Evolutionary conservation across 2,329 filamentous ascomycete genomes (phyloP).

Genomic region (Cytospora chrysosperma): DNA sequence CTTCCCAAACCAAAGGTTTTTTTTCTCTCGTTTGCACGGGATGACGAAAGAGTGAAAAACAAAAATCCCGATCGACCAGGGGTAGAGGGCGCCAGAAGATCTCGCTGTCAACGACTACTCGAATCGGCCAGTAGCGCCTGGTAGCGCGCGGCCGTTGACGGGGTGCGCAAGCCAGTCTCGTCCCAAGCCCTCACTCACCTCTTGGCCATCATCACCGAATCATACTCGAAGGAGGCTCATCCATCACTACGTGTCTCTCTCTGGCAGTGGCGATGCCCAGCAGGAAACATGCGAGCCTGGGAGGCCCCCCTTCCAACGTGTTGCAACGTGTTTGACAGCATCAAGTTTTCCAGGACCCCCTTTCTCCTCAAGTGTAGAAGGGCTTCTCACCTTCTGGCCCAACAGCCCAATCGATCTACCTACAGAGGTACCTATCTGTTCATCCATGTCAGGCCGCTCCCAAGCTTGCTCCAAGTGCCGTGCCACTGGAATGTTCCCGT

Average conservation of each 20-base stretch:
- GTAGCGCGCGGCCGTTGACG: not conserved
- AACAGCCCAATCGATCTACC: not conserved
- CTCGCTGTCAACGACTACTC: no score
- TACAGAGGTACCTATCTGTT: no score
- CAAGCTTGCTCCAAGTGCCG: not conserved
- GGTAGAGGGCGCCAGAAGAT: not conserved
- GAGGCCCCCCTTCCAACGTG: not conserved
- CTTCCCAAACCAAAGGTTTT: no score
- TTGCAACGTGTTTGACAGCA: not conserved
- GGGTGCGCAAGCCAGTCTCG: not conserved
- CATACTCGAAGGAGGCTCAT: not conserved
- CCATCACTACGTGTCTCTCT: not conserved
- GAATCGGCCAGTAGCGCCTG: not conserved
- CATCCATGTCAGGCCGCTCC: not conserved
- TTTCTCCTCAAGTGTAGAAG: not conserved
- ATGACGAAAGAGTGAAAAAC: not conserved
- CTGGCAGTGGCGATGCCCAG: not conserved
- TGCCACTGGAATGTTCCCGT: no score
- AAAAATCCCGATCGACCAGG: not conserved
- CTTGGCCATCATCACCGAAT: not conserved
- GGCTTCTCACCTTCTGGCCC: not conserved
- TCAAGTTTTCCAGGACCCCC: not conserved
- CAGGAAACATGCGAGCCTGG: not conserved
- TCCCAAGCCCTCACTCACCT: not conserved
- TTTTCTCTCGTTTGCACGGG: not conserved